Conservation (phyloP, 2,329 filamentous ascomycete genomes). For the Arthrinium puccinioides region DNA sequence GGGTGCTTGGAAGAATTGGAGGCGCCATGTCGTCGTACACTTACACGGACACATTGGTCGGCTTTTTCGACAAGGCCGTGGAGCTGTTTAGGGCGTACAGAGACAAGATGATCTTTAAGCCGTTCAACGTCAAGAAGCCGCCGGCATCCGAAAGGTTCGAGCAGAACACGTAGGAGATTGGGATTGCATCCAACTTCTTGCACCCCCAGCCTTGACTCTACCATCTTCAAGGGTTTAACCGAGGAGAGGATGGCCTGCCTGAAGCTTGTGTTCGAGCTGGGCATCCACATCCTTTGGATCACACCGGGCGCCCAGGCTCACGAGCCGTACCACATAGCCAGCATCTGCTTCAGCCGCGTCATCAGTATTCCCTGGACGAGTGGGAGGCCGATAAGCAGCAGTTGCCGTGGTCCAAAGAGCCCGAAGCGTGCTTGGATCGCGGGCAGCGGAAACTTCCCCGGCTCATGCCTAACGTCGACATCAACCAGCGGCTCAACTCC, state of each 20-base stretch:
- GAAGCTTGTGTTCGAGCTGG: background rate
- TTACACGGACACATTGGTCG: constrained; percentile 35
- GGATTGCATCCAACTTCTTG: constrained; percentile 25
- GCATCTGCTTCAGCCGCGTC: background rate
- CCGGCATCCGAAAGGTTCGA: constrained; percentile 21
- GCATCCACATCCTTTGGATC: background rate
- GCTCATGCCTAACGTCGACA: background rate
- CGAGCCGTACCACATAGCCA: background rate
- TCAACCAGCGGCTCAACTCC: background rate
- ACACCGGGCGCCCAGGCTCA: background rate
- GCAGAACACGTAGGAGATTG: constrained; percentile 19
- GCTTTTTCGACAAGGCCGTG: constrained; percentile 28
- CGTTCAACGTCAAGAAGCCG: constrained; percentile 21
- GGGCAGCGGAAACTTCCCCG: background rate
- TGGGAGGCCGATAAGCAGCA: background rate
- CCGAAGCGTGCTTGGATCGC: background rate
- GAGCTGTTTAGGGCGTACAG: background rate
- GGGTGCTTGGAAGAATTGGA: constrained; percentile 23
- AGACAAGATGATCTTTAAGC: constrained; percentile 23
- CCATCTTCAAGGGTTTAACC: background rate
- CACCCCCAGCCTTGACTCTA: too few species aligned
- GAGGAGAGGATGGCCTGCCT: background rate
- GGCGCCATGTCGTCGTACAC: constrained; percentile 28
- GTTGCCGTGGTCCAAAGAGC: background rate
- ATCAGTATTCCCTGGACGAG: background rate